phyloP scores from a whole-genome alignment of 1,284 basidiomycete species.

The Naganishia liquefaciens region DNA sequence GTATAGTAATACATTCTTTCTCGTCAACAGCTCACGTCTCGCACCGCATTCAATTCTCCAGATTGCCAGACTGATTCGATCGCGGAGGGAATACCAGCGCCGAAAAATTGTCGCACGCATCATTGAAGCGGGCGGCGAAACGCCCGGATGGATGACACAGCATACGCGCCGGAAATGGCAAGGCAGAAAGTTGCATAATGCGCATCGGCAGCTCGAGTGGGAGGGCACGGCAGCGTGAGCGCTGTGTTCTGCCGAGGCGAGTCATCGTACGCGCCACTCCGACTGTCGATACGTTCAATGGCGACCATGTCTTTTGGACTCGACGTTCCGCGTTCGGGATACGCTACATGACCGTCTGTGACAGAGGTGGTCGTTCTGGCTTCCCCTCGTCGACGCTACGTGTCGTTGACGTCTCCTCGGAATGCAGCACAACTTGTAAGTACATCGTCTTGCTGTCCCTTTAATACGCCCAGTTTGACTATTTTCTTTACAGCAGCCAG shows the following conservation, averaged over 20 bases:
- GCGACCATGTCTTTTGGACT: too few species aligned
- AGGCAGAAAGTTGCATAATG: conserved; percentile 34
- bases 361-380: too few species aligned
- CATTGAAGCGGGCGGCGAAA: conserved; percentile 27
- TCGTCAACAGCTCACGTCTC: neutral
- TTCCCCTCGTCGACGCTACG: too few species aligned
- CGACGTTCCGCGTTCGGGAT: too few species aligned
- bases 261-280: neutral
- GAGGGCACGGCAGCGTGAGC: conserved; percentile 33
- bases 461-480: too few species aligned
- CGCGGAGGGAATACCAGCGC: conserved; percentile 32
- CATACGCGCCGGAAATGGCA: conserved; percentile 32
- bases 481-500: too few species aligned
- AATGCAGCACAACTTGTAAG: too few species aligned
- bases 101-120: conserved; percentile 23
- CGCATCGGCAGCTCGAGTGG: conserved; percentile 34
- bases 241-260: neutral
- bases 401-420: too few species aligned
- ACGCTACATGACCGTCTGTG: too few species aligned
- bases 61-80: conserved; percentile 31
- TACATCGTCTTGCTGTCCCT: too few species aligned
- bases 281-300: neutral
- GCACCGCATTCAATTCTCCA: neutral
- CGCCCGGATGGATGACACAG: conserved; percentile 33
- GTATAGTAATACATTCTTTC: neutral